Percentiles rank a stretch among this genome's conserved stretches.
These are phyloP conservation scores for Aegilops bicornis DNA, from an alignment of 176 grass and related monocot species.

Conservation along the genomic window DNA sequence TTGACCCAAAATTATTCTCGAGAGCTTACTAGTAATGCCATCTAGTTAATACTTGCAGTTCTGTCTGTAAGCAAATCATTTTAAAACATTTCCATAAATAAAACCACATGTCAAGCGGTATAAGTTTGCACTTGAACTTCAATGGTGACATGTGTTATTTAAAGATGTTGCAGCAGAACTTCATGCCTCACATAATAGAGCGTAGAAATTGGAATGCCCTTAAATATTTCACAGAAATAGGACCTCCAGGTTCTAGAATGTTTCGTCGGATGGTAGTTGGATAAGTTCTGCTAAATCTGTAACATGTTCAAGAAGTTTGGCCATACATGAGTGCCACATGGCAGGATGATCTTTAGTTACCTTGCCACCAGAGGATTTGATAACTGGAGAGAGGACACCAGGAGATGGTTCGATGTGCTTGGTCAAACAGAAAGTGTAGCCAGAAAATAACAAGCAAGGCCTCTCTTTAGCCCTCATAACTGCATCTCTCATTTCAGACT, in stretches of 20 bases:
- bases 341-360: slow-evolving; percentile 39
- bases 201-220: neutral
- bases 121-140: neutral
- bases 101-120: neutral
- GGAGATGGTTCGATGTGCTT: slow-evolving; percentile 68
- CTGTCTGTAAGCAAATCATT: slow-evolving; percentile 11
- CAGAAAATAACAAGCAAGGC: slow-evolving; percentile 57
- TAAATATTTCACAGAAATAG: neutral
- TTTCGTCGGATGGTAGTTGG: neutral
- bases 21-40: neutral
- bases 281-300: slow-evolving; percentile 4
- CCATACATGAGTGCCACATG: slow-evolving; percentile 9
- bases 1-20: neutral
- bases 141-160: neutral
- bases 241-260: neutral
- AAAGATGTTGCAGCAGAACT: neutral
- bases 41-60: neutral
- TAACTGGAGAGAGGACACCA: slow-evolving; percentile 51
- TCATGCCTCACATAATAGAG: neutral
- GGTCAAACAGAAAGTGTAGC: slow-evolving; percentile 65
- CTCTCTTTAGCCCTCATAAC: slow-evolving; percentile 69
- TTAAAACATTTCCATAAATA: neutral
- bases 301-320: neutral
- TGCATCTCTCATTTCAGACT: slow-evolving; percentile 54
- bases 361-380: slow-evolving; percentile 71